These are phyloP conservation scores for Fomitopsis pinicola DNA, from an alignment of 1,284 basidiomycete species.

Conservation along the genomic window DNA sequence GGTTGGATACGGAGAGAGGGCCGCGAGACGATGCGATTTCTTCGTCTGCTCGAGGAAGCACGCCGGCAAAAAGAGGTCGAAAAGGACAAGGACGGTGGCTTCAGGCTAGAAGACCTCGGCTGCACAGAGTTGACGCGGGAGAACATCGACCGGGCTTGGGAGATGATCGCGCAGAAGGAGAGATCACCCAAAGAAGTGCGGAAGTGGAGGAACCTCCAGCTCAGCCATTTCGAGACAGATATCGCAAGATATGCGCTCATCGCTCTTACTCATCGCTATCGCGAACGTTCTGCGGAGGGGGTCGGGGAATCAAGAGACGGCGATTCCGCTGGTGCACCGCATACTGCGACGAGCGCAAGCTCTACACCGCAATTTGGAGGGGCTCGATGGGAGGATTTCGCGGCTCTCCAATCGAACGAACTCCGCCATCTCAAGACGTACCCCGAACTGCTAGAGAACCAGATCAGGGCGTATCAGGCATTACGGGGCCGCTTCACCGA, in stretches of 20 bases:
- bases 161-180: conserved; percentile 15
- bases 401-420: conserved; percentile 25
- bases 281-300: conserved; percentile 9
- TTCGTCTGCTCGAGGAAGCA: conserved; percentile 29
- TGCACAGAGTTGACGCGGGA: conserved; percentile 13
- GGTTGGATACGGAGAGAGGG: conserved; percentile 36
- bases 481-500: conserved; percentile 19
- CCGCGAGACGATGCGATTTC: conserved; percentile 26
- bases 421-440: conserved; percentile 21
- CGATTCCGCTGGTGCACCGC: background rate
- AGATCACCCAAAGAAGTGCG: conserved; percentile 18
- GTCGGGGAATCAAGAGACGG: background rate
- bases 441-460: conserved; percentile 26
- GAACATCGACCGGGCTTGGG: conserved; percentile 20
- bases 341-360: background rate
- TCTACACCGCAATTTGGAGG: background rate
- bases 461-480: conserved; percentile 25
- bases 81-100: conserved; percentile 8
- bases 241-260: conserved; percentile 28
- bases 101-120: conserved; percentile 4
- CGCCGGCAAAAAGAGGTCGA: conserved; percentile 28
- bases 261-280: conserved; percentile 21
- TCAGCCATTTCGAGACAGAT: conserved; percentile 30
- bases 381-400: conserved; percentile 20
- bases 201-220: conserved; percentile 21